phyloP scores from a whole-genome alignment of 2,329 filamentous ascomycete species.

The Coniochaeta sp. region DNA sequence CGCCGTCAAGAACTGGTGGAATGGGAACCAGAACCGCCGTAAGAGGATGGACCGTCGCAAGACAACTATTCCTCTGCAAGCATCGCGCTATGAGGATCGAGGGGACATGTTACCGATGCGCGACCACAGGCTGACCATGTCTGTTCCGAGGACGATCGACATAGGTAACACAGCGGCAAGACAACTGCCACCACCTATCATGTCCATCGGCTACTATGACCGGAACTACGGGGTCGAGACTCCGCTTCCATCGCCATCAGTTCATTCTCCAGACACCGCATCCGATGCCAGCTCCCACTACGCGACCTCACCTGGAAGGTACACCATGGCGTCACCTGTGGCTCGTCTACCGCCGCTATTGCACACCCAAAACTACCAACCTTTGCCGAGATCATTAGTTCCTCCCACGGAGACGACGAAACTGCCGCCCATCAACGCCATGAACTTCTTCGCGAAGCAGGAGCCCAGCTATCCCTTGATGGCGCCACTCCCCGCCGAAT shows the following conservation, averaged over 20 bases:
- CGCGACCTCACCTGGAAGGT: conserved; percentile 46
- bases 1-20: conserved; percentile 97
- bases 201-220: conserved; percentile 9
- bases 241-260: conserved; percentile 30
- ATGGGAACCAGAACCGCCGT: conserved; percentile 81
- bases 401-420: conserved; percentile 13
- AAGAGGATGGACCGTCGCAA: conserved; percentile 40
- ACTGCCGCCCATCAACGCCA: conserved; percentile 21
- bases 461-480: neutral
- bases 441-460: neutral
- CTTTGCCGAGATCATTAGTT: neutral
- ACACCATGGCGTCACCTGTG: conserved; percentile 21
- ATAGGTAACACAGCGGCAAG: neutral
- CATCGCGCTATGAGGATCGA: conserved; percentile 19
- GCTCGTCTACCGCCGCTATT: conserved; percentile 31
- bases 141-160: conserved; percentile 9
- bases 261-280: conserved; percentile 52
- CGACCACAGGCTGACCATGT: neutral
- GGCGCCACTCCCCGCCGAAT: neutral
- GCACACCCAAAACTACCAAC: conserved; percentile 3
- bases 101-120: neutral
- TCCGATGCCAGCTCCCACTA: conserved; percentile 62
- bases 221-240: conserved; percentile 20
- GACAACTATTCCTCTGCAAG: conserved; percentile 13
- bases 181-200: conserved; percentile 10